Evolutionary conservation across 2,329 filamentous ascomycete genomes (phyloP), one percentile per base, ranked within the genome.

Genomic region (Monilinia aucupariae): DNA sequence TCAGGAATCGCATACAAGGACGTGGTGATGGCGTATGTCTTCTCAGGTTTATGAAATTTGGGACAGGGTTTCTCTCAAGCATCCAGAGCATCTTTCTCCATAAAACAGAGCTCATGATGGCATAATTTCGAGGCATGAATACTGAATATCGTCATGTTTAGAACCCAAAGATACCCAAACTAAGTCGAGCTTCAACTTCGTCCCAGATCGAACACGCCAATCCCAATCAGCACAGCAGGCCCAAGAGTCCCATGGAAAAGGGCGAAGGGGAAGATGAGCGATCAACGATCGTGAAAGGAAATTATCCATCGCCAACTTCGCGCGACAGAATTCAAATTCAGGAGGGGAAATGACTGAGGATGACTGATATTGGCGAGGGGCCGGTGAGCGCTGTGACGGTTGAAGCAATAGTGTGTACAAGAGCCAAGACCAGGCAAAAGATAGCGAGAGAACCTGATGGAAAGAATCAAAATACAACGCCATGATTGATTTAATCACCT

Each of bases 301-400:
- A 56, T 62, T 62, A 56, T 56, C 37, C 51, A 32, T 62, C 60
- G 60, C 60, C 30, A 62, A 62, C n/a, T 48, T 58, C 60, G 60
- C 60, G 22, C 52, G 32, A 58, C 25, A 39, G 32, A 47, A 48
- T 51, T 50, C 32, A 20, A 20, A 30, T 49, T 51, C 30, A 47
- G 41, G 54, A 47, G 41, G n/a, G 41, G 39, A n/a, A 32, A 45
- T 56, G 12, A 12, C 13, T 13, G 12, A 39, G 30, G 22, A 45
- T 56, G 41, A 56, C 53, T 56, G 41, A 55, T 55, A 32, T 32
- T 55, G 53, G 39, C 32, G 27, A 45, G 32, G 20, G 43, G 25
- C 53, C 17, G 32, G 25, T 56, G 52, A 43, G 39, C 39, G 43
- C 25, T 55, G 41, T 47, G 54, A 47, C 30, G 25, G 41, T 37